These are phyloP conservation scores for Sporisorium exsertum DNA, from an alignment of 1,284 basidiomycete genomes.

Conservation along the genomic window DNA sequence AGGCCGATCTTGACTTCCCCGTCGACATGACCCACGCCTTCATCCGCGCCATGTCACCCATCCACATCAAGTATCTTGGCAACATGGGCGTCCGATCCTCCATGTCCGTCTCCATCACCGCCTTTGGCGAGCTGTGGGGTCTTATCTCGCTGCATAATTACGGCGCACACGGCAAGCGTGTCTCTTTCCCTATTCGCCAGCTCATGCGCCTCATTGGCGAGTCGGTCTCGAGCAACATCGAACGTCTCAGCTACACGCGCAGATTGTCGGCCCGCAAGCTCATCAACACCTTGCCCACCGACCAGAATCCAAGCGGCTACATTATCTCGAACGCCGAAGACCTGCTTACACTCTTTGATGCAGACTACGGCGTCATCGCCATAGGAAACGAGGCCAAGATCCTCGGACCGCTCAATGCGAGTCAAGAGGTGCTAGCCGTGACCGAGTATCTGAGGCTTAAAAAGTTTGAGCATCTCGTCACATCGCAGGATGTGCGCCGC, in stretches of 20 bases:
- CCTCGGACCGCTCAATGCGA: conserved; percentile 81
- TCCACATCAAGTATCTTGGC: conserved; percentile 79
- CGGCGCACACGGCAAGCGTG: conserved; percentile 81
- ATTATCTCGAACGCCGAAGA: conserved; percentile 89
- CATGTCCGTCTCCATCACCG: conserved; percentile 78
- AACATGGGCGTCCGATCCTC: conserved; percentile 70
- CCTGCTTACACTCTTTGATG: conserved; percentile 83
- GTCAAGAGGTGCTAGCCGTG: conserved; percentile 86
- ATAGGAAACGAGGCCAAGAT: conserved; percentile 80
- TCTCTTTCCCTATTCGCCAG: conserved; percentile 85
- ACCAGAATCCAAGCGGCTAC: conserved; percentile 82
- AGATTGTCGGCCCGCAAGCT: conserved; percentile 82
- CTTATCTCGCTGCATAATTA: conserved; percentile 87
- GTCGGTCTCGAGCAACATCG: conserved; percentile 84
- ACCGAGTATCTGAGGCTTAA: conserved; percentile 86
- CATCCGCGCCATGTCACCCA: conserved; percentile 88
- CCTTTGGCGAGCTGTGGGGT: conserved; percentile 86
- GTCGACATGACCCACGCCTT: conserved; percentile 90
- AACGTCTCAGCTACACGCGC: conserved; percentile 83
- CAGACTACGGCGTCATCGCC: conserved; percentile 84
- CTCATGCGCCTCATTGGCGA: conserved; percentile 79
- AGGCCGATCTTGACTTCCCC: conserved; percentile 78
- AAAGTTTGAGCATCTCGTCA: conserved; percentile 70
- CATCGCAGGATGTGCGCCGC: conserved; percentile 76
- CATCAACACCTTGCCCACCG: conserved; percentile 81